phyloP scores from a whole-genome alignment of 2,329 filamentous ascomycete genomes.

The Penicillium brasilianum region DNA sequence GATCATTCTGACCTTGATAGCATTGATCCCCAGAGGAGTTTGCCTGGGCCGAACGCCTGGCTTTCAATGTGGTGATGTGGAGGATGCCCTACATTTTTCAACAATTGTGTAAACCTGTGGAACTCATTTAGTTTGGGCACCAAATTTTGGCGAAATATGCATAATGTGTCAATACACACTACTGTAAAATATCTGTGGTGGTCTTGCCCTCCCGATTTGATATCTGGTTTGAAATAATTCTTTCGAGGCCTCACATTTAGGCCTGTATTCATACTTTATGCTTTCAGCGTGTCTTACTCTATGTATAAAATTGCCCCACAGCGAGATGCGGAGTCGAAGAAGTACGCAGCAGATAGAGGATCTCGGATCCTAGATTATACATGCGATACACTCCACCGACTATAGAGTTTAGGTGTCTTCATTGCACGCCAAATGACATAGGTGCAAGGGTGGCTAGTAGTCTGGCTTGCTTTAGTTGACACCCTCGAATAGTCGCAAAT shows the following conservation, averaged over 20 bases:
- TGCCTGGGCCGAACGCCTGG: conserved; percentile 36
- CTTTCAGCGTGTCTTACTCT: neutral
- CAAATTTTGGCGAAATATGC: neutral
- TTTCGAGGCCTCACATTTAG: neutral
- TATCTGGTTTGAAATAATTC: neutral
- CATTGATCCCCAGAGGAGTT: conserved; percentile 25
- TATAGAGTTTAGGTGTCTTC: neutral
- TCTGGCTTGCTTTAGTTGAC: neutral
- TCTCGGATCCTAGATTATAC: neutral
- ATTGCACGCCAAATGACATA: neutral
- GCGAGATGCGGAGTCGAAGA: neutral
- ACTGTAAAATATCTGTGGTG: neutral
- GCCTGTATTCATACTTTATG: neutral
- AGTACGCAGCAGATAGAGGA: neutral
- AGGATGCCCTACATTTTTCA: conserved; percentile 24
- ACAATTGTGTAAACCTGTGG: neutral
- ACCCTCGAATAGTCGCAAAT: neutral
- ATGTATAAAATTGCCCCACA: neutral
- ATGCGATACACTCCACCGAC: neutral
- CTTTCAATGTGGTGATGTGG: conserved; percentile 30
- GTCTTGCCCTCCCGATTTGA: neutral
- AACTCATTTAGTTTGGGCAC: neutral
- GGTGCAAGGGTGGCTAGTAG: neutral
- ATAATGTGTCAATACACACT: neutral
- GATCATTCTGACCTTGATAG: conserved; percentile 21